Conservation (phyloP, 495 filamentous ascomycete species). For the Achaetomiella virescens region DNA sequence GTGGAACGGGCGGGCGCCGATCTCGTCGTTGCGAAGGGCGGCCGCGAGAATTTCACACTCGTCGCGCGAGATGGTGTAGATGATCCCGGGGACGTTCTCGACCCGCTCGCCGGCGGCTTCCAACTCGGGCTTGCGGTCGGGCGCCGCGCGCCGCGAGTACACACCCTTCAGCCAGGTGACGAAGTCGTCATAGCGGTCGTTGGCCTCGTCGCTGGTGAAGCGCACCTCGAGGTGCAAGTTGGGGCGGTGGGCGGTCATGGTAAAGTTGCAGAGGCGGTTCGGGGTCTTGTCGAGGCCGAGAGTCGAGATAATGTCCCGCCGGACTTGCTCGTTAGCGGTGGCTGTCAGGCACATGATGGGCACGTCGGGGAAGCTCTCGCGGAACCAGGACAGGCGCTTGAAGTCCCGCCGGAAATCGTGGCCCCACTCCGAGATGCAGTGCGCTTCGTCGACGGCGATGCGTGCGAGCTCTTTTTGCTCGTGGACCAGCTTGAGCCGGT, state of each 20-base stretch:
- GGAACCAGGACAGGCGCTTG: constrained; percentile 84
- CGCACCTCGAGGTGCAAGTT: constrained; percentile 92
- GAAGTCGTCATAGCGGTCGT: constrained; percentile 64
- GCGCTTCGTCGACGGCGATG: constrained; percentile 89
- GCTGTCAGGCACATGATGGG: constrained; percentile 89
- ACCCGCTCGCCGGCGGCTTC: constrained; percentile 44
- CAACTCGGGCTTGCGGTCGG: constrained; percentile 45
- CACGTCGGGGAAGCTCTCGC: constrained; percentile 67
- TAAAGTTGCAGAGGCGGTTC: constrained; percentile 61
- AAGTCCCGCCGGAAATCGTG: constrained; percentile 96
- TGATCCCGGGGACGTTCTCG: constrained; percentile 71
- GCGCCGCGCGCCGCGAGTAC: constrained; percentile 54
- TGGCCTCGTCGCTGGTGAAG: constrained; percentile 70
- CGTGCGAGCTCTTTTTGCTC: constrained; percentile 74
- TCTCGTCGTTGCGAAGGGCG: constrained; percentile 52
- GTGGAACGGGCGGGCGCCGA: constrained; percentile 67
- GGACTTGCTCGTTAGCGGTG: constrained; percentile 74
- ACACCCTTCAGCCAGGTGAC: constrained; percentile 66
- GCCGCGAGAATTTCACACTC: constrained; percentile 70
- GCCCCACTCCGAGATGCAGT: constrained; percentile 97
- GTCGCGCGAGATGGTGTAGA: constrained; percentile 76
- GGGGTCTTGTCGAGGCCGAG: constrained; percentile 55
- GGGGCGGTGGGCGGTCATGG: constrained; percentile 68
- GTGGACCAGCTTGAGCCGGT: constrained; percentile 65
- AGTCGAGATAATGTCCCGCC: constrained; percentile 69